These are phyloP conservation scores for Zymoseptoria brevis DNA, from an alignment of 2,329 filamentous ascomycete genomes.

Conservation along the genomic window DNA sequence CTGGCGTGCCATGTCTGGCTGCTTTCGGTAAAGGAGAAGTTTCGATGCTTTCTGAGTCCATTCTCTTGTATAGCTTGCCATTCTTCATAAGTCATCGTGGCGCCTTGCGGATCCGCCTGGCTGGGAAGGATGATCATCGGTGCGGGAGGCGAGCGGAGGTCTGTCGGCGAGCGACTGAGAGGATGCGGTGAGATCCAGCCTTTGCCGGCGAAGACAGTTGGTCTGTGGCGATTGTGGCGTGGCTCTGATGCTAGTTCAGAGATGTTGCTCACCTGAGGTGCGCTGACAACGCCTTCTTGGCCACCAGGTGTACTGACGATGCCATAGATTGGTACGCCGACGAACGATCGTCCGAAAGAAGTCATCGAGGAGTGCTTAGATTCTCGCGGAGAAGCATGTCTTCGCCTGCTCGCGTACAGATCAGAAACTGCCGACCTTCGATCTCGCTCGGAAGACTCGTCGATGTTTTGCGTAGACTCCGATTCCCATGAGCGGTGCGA, in stretches of 20 bases:
- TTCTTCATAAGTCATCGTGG: conserved; percentile 23
- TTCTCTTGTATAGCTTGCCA: conserved; percentile 21
- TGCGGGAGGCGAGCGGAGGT: conserved; percentile 16
- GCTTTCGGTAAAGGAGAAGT: conserved; percentile 18
- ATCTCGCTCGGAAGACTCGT: neutral
- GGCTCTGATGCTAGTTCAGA: neutral
- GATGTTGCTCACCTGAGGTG: neutral
- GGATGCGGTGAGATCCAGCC: conserved; percentile 31
- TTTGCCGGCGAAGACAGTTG: conserved; percentile 24
- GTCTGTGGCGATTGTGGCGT: neutral
- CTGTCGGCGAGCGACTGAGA: conserved; percentile 17
- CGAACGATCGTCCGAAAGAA: neutral
- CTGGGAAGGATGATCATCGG: conserved; percentile 18
- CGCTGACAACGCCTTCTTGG: neutral
- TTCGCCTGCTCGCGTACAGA: conserved; percentile 1
- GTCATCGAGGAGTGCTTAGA: neutral
- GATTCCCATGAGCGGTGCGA: neutral
- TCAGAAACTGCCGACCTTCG: neutral
- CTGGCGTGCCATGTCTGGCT: conserved; percentile 7
- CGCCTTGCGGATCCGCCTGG: conserved; percentile 10
- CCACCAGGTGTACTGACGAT: neutral
- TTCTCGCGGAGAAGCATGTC: neutral
- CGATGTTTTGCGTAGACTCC: neutral
- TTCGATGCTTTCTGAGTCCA: conserved; percentile 12
- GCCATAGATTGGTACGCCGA: neutral